Base-by-base conservation (phyloP, 2,329 filamentous ascomycete genomes). In the Beauveria varroae region DNA sequence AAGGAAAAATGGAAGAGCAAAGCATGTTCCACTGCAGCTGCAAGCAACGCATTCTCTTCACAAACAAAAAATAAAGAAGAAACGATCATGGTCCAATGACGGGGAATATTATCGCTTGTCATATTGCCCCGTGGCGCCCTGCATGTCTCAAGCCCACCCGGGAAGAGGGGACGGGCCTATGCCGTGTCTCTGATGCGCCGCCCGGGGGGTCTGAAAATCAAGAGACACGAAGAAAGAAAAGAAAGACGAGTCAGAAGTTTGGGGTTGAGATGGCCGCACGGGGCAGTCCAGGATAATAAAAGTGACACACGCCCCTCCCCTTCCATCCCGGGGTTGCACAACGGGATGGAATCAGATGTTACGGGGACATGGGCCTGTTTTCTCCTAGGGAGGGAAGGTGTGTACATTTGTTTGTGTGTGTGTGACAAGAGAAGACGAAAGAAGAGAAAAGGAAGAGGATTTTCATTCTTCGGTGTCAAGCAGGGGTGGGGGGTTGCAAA, bases 171-270 rank as follows among this genome's bases (percentile, higher is more conserved):
- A 59, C 57, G 57, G 57, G 52, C 57, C 57, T 34, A 53, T 59
- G 57, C 57, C 57, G 47, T 59, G 57, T 59, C 57, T 59, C 57
- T 59, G 57, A 59, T 59, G 34, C 28, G 40, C 14, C 14, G 41
- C 56, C 43, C 18, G 41, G 41, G 41, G 30, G 54, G 18, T 43
- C 24, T 20, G n/a, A 12, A 20, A 37, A n/a, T 7, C 18, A 47
- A 14, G 3, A 30, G 12, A 30, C 30, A 34, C 30, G 10, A 14
- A 14, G 30, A 34, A 34, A 5, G 30, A 34, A 34, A 30, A 34
- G 30, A 26, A n/a, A 22, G 28, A 26, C 22, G 24, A 26, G n/a
- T 47, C 46, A 49, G 46, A 40, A 30, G 20, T 37, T 49, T 34
- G 30, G 30, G 30, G 3, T 34, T 34, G 30, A 34, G 30, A 47